These are phyloP conservation scores for Salix dunnii DNA, from an alignment of 345 rosid genomes.

Conservation along the genomic window DNA sequence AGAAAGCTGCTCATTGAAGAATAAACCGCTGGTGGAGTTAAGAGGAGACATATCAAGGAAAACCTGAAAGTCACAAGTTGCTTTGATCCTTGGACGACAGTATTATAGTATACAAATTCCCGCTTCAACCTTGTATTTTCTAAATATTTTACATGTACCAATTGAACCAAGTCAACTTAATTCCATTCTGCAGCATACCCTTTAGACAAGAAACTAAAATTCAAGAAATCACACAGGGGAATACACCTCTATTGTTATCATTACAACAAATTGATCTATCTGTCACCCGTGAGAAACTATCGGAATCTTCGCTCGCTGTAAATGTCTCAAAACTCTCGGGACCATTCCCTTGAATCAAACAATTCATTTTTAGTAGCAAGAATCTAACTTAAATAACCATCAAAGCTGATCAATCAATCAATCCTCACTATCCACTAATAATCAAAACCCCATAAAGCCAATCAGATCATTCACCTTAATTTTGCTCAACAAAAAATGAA, in stretches of 20 bases:
- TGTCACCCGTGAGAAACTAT: not conserved
- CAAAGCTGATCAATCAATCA: not conserved
- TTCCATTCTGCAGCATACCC: not conserved
- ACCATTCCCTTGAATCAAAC: not conserved
- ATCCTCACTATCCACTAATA: not conserved
- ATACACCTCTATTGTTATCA: too few species aligned
- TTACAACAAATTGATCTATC: not conserved
- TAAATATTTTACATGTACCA: not conserved
- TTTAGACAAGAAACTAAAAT: not conserved
- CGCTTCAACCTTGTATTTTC: not conserved
- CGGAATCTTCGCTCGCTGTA: not conserved
- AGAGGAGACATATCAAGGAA: not conserved
- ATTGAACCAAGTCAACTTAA: not conserved
- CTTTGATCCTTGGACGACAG: not conserved
- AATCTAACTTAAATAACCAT: not conserved
- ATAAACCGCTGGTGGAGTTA: not conserved
- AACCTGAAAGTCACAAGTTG: not conserved
- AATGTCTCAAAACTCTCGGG: not conserved
- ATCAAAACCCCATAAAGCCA: not conserved
- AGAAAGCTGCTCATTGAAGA: constrained; percentile 6
- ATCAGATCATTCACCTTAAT: not conserved
- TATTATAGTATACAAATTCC: not conserved
- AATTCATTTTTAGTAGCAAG: not conserved
- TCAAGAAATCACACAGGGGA: not conserved
- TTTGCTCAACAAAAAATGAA: not conserved